Base-by-base conservation (phyloP, 495 filamentous ascomycete species). In the Penicillium samsonianum region DNA sequence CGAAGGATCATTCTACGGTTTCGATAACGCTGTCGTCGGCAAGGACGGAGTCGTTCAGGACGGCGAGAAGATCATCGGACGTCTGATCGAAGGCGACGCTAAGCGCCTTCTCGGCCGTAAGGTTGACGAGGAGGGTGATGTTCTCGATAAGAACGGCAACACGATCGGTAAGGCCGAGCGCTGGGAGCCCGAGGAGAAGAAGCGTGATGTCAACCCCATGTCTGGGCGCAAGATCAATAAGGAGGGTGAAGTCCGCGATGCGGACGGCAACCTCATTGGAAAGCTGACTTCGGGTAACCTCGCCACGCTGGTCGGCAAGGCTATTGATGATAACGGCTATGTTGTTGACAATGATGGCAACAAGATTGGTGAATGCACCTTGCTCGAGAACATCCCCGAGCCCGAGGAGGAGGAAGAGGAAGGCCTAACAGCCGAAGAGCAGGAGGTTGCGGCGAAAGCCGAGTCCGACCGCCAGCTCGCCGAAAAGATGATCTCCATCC, bases 261-360 rank as follows among this genome's bases (percentile, higher is more conserved):
- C 87, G 42, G 85, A 93, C 60, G 91, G 91, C 35, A 87, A 95
- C 63, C 62, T 94, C 49, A 86, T 94, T 61, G 91, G 89, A 53
- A 87, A 86, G 66, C 77, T 96, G 40, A 93, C 90, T 6, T 81
- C 82, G 6, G 91, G 91, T 48, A 81, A 91, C 44, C 76, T 91
- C 38, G 79, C 77, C 12, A 80, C 85, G 28, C 87, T 90, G 44
- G 73, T 85, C 20, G 91, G 91, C 43, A 89, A 90, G 69, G 82
- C 87, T 63, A 88, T 96, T 51, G 90, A 96, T 65, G 90, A 92
- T 57, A 88, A 93, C 57, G 90, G 90, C 37, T 90, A 90, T 66
- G 90, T 96, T 8, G 74, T 92, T 54, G 89, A 95, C 72, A 82
- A 84, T 58, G 90, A 95, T 65, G 90, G 88, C 62, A 89, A 88